phyloP scores from a whole-genome alignment of 225 moss, liverwort and hornwort genomes.

The Polytrichum formosum region DNA sequence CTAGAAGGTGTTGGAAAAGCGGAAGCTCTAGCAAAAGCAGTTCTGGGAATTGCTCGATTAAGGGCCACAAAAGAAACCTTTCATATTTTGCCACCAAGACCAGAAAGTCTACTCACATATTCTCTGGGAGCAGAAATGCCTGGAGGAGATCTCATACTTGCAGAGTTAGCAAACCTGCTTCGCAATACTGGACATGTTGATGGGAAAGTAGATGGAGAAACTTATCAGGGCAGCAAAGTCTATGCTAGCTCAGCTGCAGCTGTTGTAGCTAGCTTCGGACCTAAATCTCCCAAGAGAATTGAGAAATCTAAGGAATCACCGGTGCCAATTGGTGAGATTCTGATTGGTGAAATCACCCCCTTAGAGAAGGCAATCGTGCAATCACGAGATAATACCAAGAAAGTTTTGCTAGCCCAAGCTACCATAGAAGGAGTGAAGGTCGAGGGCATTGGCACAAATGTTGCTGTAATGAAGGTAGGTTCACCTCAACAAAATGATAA shows the following conservation, averaged over 20 bases:
- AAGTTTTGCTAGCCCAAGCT: constrained; percentile 80
- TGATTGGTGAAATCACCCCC: constrained; percentile 82
- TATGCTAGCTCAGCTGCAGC: constrained; percentile 50
- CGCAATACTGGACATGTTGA: constrained; percentile 45
- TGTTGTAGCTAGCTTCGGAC: constrained; percentile 47
- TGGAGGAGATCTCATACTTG: constrained; percentile 84
- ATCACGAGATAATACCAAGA: constrained; percentile 80
- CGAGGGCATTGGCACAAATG: constrained; percentile 93
- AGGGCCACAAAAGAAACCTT: constrained; percentile 82
- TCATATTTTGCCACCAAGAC: constrained; percentile 67
- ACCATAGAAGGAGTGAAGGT: constrained; percentile 88
- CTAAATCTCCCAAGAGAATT: constrained; percentile 50
- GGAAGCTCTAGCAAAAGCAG: constrained; percentile 87
- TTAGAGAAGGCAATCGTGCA: constrained; percentile 85
- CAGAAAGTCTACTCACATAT: constrained; percentile 79
- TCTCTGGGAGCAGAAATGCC: constrained; percentile 81
- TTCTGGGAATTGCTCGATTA: constrained; percentile 83
- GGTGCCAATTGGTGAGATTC: constrained; percentile 79
- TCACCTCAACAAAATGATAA: neutral
- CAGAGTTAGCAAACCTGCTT: constrained; percentile 73
- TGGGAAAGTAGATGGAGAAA: constrained; percentile 32
- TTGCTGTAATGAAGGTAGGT: constrained; percentile 88
- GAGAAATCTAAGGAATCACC: constrained; percentile 39
- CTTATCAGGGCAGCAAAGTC: constrained; percentile 37
- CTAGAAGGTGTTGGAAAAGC: constrained; percentile 69